Conservation (phyloP, 2,329 filamentous ascomycete genomes). For the Nemania bipapillata region DNA sequence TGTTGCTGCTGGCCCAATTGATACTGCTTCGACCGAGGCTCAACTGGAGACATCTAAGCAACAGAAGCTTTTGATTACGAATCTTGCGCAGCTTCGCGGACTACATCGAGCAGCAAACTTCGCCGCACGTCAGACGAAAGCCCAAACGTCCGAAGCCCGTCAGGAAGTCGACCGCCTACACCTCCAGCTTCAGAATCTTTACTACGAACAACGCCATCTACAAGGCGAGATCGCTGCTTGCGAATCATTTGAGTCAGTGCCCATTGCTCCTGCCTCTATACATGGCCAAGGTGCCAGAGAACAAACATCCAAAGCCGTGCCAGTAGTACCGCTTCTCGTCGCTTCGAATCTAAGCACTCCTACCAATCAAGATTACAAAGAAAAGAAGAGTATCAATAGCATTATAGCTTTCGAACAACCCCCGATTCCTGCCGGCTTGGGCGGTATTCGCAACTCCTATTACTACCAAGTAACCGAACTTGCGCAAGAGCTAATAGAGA, state of each 20-base stretch:
- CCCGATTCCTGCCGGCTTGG: not conserved
- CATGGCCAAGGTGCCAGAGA: constrained; percentile 15
- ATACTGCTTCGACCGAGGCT: constrained; percentile 59
- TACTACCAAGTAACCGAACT: constrained; percentile 25
- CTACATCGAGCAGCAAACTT: constrained; percentile 85
- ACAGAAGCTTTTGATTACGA: constrained; percentile 82
- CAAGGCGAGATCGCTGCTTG: constrained; percentile 90
- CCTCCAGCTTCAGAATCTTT: constrained; percentile 91
- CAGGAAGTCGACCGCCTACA: constrained; percentile 93
- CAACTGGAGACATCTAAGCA: constrained; percentile 74
- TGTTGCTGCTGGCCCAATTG: constrained; percentile 58
- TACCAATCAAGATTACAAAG: not conserved
- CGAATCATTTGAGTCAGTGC: constrained; percentile 85
- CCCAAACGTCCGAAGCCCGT: constrained; percentile 83
- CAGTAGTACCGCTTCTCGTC: constrained; percentile 28
- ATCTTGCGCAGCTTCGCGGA: constrained; percentile 81
- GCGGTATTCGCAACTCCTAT: constrained; percentile 21
- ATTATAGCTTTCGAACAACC: not conserved
- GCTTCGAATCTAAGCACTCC: not conserved
- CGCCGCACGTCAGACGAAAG: constrained; percentile 84
- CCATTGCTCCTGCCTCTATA: constrained; percentile 1
- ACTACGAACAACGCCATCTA: constrained; percentile 93
- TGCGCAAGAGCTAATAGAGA: constrained; percentile 42
- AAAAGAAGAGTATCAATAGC: not conserved
- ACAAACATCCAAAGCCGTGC: constrained; percentile 17